Evolutionary conservation across 179 eudicot species (phyloP).

Genomic region (Beta corolliflora): DNA sequence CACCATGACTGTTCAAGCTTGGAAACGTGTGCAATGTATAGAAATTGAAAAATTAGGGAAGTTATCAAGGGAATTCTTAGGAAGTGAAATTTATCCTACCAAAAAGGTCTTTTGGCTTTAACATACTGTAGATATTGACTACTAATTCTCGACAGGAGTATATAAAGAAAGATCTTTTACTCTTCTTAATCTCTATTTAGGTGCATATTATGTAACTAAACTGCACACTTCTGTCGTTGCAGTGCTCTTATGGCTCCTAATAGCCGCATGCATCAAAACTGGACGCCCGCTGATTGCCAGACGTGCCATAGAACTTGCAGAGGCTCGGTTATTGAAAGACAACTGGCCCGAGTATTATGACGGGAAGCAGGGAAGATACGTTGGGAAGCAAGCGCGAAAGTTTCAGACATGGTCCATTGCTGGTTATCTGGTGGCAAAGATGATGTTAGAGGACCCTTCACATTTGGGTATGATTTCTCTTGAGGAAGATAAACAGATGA

Average conservation of each 20-base stretch:
- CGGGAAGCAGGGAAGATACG: constrained; percentile 61
- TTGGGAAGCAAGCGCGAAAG: constrained; percentile 80
- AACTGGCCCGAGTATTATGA: constrained; percentile 82
- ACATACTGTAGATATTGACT: no score
- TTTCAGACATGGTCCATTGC: constrained; percentile 80
- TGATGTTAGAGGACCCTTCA: constrained; percentile 79
- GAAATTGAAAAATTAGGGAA: no score
- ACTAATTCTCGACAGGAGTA: background rate
- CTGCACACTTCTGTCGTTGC: constrained; percentile 28
- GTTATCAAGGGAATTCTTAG: no score
- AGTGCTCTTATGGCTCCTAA: constrained; percentile 78
- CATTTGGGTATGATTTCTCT: constrained; percentile 71
- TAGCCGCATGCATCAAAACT: constrained; percentile 80
- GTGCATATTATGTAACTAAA: background rate
- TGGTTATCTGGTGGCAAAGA: constrained; percentile 77
- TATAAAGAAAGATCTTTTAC: background rate
- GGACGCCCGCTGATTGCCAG: constrained; percentile 76
- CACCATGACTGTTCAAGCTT: no score
- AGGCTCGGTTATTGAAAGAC: constrained; percentile 55
- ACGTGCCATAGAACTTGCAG: constrained; percentile 68
- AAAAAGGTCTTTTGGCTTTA: no score
- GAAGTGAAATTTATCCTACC: no score
- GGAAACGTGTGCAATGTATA: no score
- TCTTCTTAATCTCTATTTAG: background rate
- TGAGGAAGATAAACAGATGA: constrained; percentile 70